These are phyloP conservation scores for Auxenochlorella pyrenoidosa DNA, from an alignment of 139 green algal species.

Conservation along the genomic window DNA sequence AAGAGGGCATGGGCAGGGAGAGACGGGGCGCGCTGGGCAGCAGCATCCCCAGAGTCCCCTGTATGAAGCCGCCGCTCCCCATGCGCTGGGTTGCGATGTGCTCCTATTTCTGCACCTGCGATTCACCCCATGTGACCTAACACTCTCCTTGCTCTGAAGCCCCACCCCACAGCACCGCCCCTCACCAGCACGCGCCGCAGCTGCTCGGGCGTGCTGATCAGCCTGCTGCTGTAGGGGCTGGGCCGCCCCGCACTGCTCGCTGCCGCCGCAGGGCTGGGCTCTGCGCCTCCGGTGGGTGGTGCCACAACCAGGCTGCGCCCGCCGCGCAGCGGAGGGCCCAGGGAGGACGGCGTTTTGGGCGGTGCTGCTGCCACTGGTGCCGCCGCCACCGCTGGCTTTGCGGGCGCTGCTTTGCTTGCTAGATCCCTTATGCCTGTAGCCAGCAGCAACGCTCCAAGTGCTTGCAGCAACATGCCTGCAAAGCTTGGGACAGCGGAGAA, in stretches of 20 bases:
- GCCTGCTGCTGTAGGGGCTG: neutral
- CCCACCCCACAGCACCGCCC: too few relatives aligned
- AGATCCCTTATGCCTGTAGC: neutral
- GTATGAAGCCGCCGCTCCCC: too few relatives aligned
- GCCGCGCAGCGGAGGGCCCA: conserved; percentile 3
- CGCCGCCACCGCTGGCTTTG: neutral
- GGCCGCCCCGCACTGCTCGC: neutral
- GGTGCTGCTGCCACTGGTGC: neutral
- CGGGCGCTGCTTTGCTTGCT: neutral
- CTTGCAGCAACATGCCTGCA: neutral
- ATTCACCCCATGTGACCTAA: too few relatives aligned
- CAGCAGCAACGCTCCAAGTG: neutral
- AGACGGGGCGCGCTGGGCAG: too few relatives aligned
- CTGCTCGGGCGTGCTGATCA: conserved; percentile 3
- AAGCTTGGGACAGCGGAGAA: too few relatives aligned
- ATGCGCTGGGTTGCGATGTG: too few relatives aligned
- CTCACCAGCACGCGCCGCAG: conserved; percentile 28
- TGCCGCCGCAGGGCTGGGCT: neutral
- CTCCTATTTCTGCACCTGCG: too few relatives aligned
- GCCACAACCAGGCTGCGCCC: neutral
- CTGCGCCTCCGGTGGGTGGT: neutral
- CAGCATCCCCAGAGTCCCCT: too few relatives aligned
- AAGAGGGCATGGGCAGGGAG: too few relatives aligned
- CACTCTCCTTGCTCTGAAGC: too few relatives aligned
- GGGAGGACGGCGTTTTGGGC: neutral